Evolutionary conservation across 768 basidiomycete genomes (phyloP), one percentile per base, ranked within the genome.

Genomic region (Lentinula edodes): DNA sequence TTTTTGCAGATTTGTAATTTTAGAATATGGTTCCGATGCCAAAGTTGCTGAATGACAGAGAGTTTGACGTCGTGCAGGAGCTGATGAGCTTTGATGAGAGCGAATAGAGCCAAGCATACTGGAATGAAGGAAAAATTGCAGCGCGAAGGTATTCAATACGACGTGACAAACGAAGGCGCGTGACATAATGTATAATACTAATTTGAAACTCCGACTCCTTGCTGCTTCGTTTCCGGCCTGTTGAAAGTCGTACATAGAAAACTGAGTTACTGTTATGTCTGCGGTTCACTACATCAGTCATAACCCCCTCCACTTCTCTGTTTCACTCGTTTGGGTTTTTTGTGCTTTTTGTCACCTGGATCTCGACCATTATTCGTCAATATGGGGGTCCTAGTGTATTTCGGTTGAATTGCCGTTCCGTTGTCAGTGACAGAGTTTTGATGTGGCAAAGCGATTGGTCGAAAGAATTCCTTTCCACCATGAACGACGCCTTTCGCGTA

Each of bases 291-390:
- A 28, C 28, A 35, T 36, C 56, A 83, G 71, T 97, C 96, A 67
- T 98, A 98, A 23, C 96, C 96, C 69, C 85, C 89, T 13, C 96
- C 96, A 69, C 93, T 94, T 64, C 96, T 79, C 73, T 95, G 90
- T 76, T 98, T 98, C 52, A 83, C 83, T 52, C 87, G 76, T 69
- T 90, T 88, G 74, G 80, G 75, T 70, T 88, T 90, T 75, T 93
- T 97, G 65, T 86, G 87, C 70, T 92, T 94, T 78, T 95, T 96
- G 15, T 82, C 84, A 1, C 72, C 66, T 16, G 66, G 72, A 63
- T 71, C 67, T 52, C 67, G 71, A 58, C 76, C 68, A 64, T 73
- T 39, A 71, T 77, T 78, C 58, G 75, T 76, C 42, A 83, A 60
- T 13, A 84, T 71, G 3, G 77, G 69, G n/a, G n/a, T 71, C 59